These are phyloP conservation scores for Apiospora sp. DNA, from an alignment of 2,329 filamentous ascomycete genomes.

Conservation along the genomic window DNA sequence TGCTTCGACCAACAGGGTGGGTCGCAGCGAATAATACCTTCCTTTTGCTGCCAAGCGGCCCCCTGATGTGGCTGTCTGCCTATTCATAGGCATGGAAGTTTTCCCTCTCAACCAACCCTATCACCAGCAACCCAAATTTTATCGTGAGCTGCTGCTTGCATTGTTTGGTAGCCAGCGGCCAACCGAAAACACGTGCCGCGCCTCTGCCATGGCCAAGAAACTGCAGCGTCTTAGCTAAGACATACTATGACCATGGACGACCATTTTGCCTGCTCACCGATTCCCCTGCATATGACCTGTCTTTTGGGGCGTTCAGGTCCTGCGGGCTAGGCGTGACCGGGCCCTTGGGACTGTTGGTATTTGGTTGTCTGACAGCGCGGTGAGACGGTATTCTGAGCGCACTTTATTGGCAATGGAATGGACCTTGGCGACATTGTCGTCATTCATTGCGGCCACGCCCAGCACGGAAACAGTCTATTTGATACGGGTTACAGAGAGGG, in stretches of 20 bases:
- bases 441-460: not conserved
- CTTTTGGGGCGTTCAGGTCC: not conserved
- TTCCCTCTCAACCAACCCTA: not conserved
- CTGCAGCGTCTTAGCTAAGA: not conserved
- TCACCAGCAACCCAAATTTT: too few relatives aligned
- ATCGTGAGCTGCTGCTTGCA: not conserved
- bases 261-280: not conserved
- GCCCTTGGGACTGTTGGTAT: not conserved
- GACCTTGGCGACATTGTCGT: not conserved
- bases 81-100: not conserved
- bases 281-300: not conserved
- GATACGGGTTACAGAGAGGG: not conserved
- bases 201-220: not conserved
- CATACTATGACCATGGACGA: not conserved
- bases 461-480: not conserved
- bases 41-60: not conserved
- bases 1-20: slow-evolving; percentile 10
- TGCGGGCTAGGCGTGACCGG: not conserved
- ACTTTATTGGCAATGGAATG: not conserved
- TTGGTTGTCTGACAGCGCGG: not conserved
- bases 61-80: slow-evolving; percentile 3
- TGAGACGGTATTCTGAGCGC: not conserved
- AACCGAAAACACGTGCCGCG: not conserved
- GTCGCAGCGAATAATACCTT: slow-evolving; percentile 8
- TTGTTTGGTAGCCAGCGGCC: not conserved